These are phyloP conservation scores for Aspergillus candidus DNA, from an alignment of 2,329 filamentous ascomycete genomes.

Conservation along the genomic window DNA sequence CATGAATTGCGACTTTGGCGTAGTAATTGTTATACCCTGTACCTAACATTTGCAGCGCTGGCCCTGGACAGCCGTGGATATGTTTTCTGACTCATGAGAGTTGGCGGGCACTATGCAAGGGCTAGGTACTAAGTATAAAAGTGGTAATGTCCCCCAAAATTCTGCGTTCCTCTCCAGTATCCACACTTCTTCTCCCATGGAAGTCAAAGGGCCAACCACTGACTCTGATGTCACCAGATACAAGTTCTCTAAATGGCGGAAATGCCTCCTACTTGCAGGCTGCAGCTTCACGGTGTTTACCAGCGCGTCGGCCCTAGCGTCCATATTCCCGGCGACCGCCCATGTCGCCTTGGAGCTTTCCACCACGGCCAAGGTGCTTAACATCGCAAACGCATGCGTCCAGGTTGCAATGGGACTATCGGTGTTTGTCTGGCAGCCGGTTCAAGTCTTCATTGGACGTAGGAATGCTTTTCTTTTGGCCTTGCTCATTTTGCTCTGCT, in stretches of 20 bases:
- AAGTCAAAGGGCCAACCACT: no score
- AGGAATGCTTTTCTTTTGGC: constrained; percentile 29
- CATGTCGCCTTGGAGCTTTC: constrained; percentile 37
- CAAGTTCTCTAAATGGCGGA: constrained; percentile 31
- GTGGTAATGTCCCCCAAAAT: no score
- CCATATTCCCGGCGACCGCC: constrained; percentile 34
- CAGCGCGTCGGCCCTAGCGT: constrained; percentile 40
- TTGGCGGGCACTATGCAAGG: no score
- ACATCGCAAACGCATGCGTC: constrained; percentile 34
- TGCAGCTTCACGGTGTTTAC: constrained; percentile 39
- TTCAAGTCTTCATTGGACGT: constrained; percentile 26
- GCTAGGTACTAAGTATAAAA: no score
- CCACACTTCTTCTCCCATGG: no score
- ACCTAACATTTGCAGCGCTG: no score
- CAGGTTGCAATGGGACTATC: constrained; percentile 36
- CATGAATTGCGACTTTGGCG: no score
- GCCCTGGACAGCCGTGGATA: no score
- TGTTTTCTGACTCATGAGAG: no score
- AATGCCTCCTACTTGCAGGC: constrained; percentile 37
- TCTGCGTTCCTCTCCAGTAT: no score
- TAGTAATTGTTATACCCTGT: no score
- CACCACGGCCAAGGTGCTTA: constrained; percentile 31
- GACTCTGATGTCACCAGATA: constrained; percentile 5
- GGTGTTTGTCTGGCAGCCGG: constrained; percentile 31
- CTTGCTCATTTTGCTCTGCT: constrained; percentile 27